phyloP scores from a whole-genome alignment of 1,139 yeast genomes.

The Diutina pseudorugosa region DNA sequence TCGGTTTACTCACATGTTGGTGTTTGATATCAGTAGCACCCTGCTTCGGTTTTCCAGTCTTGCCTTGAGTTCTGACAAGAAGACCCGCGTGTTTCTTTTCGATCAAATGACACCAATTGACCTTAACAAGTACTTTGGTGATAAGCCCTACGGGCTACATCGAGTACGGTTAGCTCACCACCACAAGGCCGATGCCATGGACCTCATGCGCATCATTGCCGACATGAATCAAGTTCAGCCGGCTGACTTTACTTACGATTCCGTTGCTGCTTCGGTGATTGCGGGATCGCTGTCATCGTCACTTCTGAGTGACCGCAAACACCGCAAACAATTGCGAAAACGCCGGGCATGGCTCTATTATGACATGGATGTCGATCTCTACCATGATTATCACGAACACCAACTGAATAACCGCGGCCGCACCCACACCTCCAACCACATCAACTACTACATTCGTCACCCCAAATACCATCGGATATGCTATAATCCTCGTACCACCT shows the following conservation, averaged over 20 bases:
- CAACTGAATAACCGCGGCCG: slow-evolving; percentile 6
- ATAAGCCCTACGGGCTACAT: not conserved
- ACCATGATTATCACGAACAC: slow-evolving; percentile 16
- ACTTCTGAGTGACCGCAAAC: not conserved
- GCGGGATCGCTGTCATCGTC: not conserved
- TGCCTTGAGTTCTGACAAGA: not conserved
- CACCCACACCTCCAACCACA: slow-evolving; percentile 16
- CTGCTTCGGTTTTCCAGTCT: not conserved
- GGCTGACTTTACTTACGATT: not conserved
- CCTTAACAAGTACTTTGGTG: not conserved
- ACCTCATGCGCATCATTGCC: not conserved
- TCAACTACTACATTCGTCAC: slow-evolving; percentile 9
- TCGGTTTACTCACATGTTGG: slow-evolving; percentile 13
- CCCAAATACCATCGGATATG: slow-evolving; percentile 15
- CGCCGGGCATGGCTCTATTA: slow-evolving; percentile 23
- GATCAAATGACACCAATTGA: not conserved
- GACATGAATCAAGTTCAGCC: not conserved
- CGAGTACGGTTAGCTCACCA: not conserved
- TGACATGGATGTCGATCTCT: slow-evolving; percentile 21
- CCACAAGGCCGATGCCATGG: not conserved
- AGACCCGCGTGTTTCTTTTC: not conserved
- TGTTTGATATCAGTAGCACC: slow-evolving; percentile 9
- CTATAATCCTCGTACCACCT: slow-evolving; percentile 15
- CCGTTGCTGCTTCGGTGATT: not conserved
- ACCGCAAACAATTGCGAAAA: not conserved